A percentile compares a stretch with the other conserved stretches of the same genome.
Conservation (phyloP, 2,329 filamentous ascomycete genomes). For the Coniosporium uncinatum region DNA sequence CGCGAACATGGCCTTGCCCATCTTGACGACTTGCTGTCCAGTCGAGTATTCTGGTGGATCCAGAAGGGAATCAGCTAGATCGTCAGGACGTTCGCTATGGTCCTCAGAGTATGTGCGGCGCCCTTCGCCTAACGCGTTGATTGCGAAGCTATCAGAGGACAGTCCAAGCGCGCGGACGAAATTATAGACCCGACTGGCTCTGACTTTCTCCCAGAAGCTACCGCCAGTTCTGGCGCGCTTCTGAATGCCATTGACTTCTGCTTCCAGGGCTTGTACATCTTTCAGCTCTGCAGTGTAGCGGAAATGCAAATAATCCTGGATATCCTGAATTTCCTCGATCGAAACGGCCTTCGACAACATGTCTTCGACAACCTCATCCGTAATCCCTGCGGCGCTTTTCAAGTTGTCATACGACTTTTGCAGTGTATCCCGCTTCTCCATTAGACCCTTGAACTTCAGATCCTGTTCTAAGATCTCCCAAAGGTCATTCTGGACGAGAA, state of each 20-base stretch:
- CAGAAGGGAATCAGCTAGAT: constrained; percentile 77
- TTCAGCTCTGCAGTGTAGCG: constrained; percentile 82
- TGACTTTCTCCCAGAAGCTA: constrained; percentile 77
- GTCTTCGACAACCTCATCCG: constrained; percentile 74
- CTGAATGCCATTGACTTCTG: constrained; percentile 61
- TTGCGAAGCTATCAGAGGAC: constrained; percentile 79
- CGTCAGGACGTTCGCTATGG: constrained; percentile 70
- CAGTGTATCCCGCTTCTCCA: constrained; percentile 87
- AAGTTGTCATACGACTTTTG: constrained; percentile 74
- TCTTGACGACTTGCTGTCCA: constrained; percentile 67
- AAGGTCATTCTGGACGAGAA: constrained; percentile 87
- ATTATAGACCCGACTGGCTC: constrained; percentile 72
- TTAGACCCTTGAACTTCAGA: constrained; percentile 87
- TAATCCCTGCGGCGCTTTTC: constrained; percentile 51
- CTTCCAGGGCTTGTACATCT: constrained; percentile 62
- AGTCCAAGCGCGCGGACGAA: constrained; percentile 91
- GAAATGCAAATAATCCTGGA: constrained; percentile 96
- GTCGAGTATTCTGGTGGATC: constrained; percentile 69
- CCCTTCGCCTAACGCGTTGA: constrained; percentile 76
- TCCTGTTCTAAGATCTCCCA: constrained; percentile 96
- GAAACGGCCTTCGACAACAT: constrained; percentile 76
- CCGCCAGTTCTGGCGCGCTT: constrained; percentile 79
- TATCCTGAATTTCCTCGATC: constrained; percentile 93
- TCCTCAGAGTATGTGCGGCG: constrained; percentile 84
- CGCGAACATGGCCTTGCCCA: constrained; percentile 81